A percentile compares a stretch with the other conserved stretches of the same genome.
Evolutionary conservation across 139 green algal species (phyloP).

Genomic region (Chloropicon primus): DNA sequence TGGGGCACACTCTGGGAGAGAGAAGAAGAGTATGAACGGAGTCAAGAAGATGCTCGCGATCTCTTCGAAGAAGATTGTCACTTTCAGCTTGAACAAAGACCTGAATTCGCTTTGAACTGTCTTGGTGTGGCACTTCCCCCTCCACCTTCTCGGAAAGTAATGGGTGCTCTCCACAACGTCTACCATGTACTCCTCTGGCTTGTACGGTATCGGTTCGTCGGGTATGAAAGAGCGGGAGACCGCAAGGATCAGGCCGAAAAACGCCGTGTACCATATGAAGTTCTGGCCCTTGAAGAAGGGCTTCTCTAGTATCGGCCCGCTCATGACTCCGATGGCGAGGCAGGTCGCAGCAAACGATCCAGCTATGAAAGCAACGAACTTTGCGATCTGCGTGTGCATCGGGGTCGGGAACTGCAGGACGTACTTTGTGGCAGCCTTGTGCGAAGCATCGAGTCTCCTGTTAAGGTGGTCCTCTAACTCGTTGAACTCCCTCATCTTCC

Average conservation of each 20-base stretch:
- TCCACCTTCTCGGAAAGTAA: constrained; percentile 70
- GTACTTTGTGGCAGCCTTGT: constrained; percentile 64
- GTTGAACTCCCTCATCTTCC: constrained; percentile 85
- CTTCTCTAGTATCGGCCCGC: constrained; percentile 27
- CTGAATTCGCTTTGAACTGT: constrained; percentile 10
- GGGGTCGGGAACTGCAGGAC: constrained; percentile 81
- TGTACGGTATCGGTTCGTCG: not conserved
- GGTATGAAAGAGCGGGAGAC: constrained; percentile 17
- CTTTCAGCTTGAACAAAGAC: constrained; percentile 68
- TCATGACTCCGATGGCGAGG: constrained; percentile 21
- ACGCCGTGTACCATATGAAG: constrained; percentile 29
- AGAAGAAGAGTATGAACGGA: constrained; percentile 63
- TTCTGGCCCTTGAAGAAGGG: constrained; percentile 20
- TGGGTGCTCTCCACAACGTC: constrained; percentile 79
- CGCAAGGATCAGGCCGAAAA: constrained; percentile 26
- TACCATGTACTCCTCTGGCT: constrained; percentile 49
- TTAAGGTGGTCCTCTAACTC: constrained; percentile 80
- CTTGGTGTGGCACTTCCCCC: constrained; percentile 17
- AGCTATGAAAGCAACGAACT: constrained; percentile 67
- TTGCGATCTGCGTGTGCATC: constrained; percentile 34
- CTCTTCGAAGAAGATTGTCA: constrained; percentile 72
- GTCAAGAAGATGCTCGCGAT: constrained; percentile 65
- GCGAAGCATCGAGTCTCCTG: constrained; percentile 50
- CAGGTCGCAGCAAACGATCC: constrained; percentile 60
- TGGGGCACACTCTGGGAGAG: constrained; percentile 27